These are phyloP conservation scores for Gossypium davidsonii DNA, from an alignment of 441 rosid species.

Conservation along the genomic window DNA sequence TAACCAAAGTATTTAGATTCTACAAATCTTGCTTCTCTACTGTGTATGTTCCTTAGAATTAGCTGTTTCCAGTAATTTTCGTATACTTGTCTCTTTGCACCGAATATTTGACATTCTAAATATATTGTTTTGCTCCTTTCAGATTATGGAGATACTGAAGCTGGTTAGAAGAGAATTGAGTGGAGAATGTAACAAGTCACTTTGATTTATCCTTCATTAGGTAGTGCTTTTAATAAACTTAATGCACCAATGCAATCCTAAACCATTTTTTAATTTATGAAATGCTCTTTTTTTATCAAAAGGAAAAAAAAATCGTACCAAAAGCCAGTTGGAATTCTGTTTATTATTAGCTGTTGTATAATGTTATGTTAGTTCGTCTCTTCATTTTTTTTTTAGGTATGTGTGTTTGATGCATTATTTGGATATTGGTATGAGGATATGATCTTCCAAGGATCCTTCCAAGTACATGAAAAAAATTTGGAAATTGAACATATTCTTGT, in stretches of 20 bases:
- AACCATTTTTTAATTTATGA: no score
- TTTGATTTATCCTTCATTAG: conserved; percentile 21
- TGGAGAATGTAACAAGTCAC: conserved; percentile 45
- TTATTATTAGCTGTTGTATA: background rate
- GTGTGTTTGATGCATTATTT: background rate
- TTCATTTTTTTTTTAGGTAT: background rate
- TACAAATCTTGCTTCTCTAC: background rate
- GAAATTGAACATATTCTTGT: background rate
- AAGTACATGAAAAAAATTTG: background rate
- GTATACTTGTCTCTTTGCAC: background rate
- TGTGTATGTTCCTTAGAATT: background rate
- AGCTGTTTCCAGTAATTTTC: background rate
- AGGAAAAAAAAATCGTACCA: background rate
- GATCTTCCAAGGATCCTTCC: background rate
- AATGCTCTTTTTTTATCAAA: no score
- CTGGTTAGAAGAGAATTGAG: conserved; percentile 76
- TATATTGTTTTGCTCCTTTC: conserved; percentile 20
- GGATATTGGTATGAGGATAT: background rate
- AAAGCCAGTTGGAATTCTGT: background rate
- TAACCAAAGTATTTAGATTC: background rate
- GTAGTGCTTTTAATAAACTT: background rate
- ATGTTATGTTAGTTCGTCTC: background rate
- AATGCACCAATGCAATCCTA: background rate
- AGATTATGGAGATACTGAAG: conserved; percentile 83
- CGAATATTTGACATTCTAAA: background rate